These are phyloP conservation scores for Ophiostoma triangulosporum DNA, from an alignment of 2,329 filamentous ascomycete genomes.

Conservation along the genomic window DNA sequence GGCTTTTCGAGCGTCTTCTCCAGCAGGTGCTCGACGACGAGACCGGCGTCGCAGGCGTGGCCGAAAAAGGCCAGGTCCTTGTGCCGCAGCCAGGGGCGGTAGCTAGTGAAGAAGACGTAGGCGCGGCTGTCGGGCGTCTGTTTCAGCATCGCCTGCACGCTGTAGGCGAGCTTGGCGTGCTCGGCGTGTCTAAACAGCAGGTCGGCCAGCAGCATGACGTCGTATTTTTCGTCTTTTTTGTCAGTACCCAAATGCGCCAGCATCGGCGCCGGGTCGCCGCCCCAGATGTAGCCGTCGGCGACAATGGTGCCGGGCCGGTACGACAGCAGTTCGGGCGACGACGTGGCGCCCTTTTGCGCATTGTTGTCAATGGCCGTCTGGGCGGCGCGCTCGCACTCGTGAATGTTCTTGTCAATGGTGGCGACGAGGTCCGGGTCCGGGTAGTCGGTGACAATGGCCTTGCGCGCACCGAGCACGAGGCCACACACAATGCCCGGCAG, in stretches of 20 bases:
- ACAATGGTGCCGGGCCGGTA: conserved; percentile 19
- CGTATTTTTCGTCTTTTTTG: conserved; percentile 38
- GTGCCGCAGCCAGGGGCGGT: conserved; percentile 77
- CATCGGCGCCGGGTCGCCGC: conserved; percentile 46
- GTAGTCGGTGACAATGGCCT: conserved; percentile 75
- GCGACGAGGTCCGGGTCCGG: conserved; percentile 71
- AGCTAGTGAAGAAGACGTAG: conserved; percentile 87
- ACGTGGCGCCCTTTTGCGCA: conserved; percentile 22
- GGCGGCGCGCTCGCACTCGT: conserved; percentile 28
- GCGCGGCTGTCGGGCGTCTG: conserved; percentile 44
- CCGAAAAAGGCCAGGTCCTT: conserved; percentile 84
- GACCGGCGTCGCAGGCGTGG: conserved; percentile 53
- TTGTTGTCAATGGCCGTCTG: neutral
- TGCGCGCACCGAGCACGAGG: conserved; percentile 51
- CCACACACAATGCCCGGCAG: conserved; percentile 70
- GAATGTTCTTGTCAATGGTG: conserved; percentile 67
- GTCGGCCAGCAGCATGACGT: conserved; percentile 76
- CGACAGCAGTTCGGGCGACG: neutral
- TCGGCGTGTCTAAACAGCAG: conserved; percentile 85
- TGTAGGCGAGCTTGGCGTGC: conserved; percentile 63
- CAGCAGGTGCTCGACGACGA: conserved; percentile 65
- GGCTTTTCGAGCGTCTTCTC: conserved; percentile 74
- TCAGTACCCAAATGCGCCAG: conserved; percentile 34
- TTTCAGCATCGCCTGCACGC: conserved; percentile 54
- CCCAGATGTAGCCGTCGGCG: conserved; percentile 74